Evolutionary conservation across 306 rosid genomes (phyloP), one percentile per base, ranked within the genome.

Genomic region (Lablab purpureus): DNA sequence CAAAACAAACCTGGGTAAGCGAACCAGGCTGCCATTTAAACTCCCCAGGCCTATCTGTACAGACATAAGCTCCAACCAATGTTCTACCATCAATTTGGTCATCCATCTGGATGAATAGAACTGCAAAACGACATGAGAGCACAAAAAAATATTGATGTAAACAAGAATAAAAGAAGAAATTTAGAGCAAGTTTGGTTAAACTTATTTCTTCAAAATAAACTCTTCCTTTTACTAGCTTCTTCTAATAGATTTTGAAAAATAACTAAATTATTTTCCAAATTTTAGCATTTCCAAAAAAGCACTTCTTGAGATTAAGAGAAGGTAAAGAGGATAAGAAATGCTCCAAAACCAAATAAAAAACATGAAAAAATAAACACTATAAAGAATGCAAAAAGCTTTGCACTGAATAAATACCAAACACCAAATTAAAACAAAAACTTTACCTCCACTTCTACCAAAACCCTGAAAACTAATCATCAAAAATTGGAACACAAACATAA

Each of bases 11-110:
- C 97, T 94, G 99, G 22, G 95, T 89, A 82, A 94, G 97, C 22
- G 97, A 91, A 55, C 99, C 97, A 17, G 94, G 99, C 85, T 94
- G 99, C 99, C 99, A 94, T 85, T 88, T 85, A 80, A 92, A 94
- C 69, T 94, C 97, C 71, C 99, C 99, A 22, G 97, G 97, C 77
- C 78, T 87, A 77, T 94, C 97, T 14, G 99, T 82, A 84, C 97
- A 87, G 11, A 91, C 95, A 56, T 91, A 90, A 75, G 93, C 84
- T 79, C 99, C 97, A 41, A 91, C 83, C 78, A 94, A 86, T 76
- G 94, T 94, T 79, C 90, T 88, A 52, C 91, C 95, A 55, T 94
- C 99, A 79, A 90, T 89, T 84, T 94, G 99, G 81, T 94, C 97
- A 82, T 92, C 97, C 99, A 94, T 91, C 81, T 91, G 97, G 68